phyloP scores from a whole-genome alignment of 805 yeast genomes.

The Candida dajiaensis region DNA sequence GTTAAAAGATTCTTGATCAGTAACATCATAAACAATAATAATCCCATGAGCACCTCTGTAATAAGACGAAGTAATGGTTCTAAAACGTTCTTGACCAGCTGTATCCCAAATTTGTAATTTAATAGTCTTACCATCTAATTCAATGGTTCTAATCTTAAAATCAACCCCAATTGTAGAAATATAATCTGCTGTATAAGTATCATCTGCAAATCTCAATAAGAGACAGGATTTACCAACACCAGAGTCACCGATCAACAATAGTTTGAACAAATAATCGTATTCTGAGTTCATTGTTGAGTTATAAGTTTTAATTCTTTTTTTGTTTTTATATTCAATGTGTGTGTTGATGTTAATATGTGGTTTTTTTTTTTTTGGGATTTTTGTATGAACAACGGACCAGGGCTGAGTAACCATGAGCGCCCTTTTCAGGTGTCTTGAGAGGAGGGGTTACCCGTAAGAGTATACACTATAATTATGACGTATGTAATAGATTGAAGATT shows the following conservation, averaged over 20 bases:
- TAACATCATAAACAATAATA: slow-evolving; percentile 95
- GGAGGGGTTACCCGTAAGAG: background rate
- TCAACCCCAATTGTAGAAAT: slow-evolving; percentile 98
- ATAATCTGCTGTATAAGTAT: slow-evolving; percentile 94
- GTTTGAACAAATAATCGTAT: slow-evolving; percentile 96
- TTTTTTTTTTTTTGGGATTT: background rate
- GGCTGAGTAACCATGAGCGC: background rate
- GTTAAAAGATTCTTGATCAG: slow-evolving; percentile 94
- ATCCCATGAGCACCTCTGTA: slow-evolving; percentile 99
- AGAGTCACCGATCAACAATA: slow-evolving; percentile 93
- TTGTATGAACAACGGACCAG: too few relatives aligned
- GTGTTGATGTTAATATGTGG: background rate
- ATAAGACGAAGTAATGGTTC: slow-evolving; percentile 95
- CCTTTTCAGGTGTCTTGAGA: too few relatives aligned
- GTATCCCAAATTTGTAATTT: slow-evolving; percentile 99
- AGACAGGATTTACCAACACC: slow-evolving; percentile 98
- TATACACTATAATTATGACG: too few relatives aligned
- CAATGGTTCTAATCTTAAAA: slow-evolving; percentile 83
- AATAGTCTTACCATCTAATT: slow-evolving; percentile 93
- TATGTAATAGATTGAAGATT: too few relatives aligned
- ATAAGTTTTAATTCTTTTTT: too few relatives aligned
- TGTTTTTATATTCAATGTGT: too few relatives aligned
- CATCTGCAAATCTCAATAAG: slow-evolving; percentile 92
- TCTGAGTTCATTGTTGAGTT: slow-evolving; percentile 72
- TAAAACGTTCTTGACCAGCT: slow-evolving; percentile 97